These are phyloP conservation scores for Rhodomyrtus tomentosa DNA, from an alignment of 345 rosid species.

Conservation along the genomic window DNA sequence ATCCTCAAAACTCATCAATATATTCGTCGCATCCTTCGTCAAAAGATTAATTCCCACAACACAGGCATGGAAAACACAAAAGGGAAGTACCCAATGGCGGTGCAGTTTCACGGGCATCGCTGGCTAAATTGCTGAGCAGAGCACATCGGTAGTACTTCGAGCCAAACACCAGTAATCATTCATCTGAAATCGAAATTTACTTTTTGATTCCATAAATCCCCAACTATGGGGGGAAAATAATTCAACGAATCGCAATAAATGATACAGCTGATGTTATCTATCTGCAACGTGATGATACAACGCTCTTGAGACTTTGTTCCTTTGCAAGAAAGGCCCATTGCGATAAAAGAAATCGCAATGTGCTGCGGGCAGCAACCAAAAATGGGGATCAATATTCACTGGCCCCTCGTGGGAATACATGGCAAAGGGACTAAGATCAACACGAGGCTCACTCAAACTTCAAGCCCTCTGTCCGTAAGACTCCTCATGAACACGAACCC, in stretches of 20 bases:
- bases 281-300: background rate
- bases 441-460: background rate
- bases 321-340: background rate
- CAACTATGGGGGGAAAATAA: background rate
- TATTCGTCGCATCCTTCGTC: background rate
- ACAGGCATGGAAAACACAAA: background rate
- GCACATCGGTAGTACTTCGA: background rate
- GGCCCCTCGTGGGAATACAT: background rate
- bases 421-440: background rate
- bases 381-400: background rate
- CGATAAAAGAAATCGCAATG: background rate
- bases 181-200: background rate
- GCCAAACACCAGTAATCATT: background rate
- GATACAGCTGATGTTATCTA: background rate
- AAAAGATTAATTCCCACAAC: background rate
- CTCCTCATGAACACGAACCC: conserved; percentile 51
- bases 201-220: background rate
- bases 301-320: background rate
- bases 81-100: background rate
- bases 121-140: background rate
- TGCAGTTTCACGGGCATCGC: background rate
- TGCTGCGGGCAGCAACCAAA: background rate
- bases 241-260: background rate
- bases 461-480: conserved; percentile 45
- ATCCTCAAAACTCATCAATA: background rate